Percentiles rank a stretch among this genome's conserved stretches.
Conservation (phyloP, 176 grass and related monocot genomes). For the Typha latifolia region DNA sequence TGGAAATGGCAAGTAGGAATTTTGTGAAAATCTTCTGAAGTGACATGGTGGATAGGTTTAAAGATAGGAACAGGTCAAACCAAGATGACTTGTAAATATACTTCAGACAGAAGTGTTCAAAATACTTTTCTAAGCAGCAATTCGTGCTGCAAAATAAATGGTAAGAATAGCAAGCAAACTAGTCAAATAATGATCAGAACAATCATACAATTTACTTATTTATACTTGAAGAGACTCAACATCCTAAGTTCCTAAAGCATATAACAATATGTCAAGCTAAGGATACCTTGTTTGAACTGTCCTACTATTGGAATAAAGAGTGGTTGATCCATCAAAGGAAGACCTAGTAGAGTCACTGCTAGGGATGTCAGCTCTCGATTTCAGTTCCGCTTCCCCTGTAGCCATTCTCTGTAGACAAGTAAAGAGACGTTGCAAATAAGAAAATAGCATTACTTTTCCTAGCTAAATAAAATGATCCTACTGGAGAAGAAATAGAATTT, state of each 20-base stretch:
- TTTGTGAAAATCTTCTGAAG: too few relatives aligned
- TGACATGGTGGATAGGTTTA: too few relatives aligned
- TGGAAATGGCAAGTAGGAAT: not conserved
- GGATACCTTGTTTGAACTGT: constrained; percentile 67
- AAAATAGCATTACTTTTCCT: not conserved
- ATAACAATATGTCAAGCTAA: constrained; percentile 3
- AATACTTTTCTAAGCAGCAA: too few relatives aligned
- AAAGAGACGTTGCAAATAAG: constrained; percentile 17
- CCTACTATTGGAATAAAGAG: constrained; percentile 55
- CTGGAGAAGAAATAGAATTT: constrained; percentile 10
- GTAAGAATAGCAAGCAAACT: too few relatives aligned
- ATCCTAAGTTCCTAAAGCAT: not conserved
- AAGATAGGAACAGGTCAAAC: too few relatives aligned
- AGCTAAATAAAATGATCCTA: not conserved
- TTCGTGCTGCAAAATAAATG: too few relatives aligned
- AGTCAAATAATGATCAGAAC: too few relatives aligned
- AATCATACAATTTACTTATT: too few relatives aligned
- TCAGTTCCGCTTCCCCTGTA: constrained; percentile 49
- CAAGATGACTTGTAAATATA: too few relatives aligned
- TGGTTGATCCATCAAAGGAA: constrained; percentile 50
- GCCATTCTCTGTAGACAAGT: constrained; percentile 42
- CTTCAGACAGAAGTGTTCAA: too few relatives aligned
- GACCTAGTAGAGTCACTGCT: constrained; percentile 40
- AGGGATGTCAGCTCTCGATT: constrained; percentile 32
- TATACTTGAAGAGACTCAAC: not conserved